phyloP scores from a whole-genome alignment of 768 basidiomycete species.

The Strobilomyces echinocephalus region DNA sequence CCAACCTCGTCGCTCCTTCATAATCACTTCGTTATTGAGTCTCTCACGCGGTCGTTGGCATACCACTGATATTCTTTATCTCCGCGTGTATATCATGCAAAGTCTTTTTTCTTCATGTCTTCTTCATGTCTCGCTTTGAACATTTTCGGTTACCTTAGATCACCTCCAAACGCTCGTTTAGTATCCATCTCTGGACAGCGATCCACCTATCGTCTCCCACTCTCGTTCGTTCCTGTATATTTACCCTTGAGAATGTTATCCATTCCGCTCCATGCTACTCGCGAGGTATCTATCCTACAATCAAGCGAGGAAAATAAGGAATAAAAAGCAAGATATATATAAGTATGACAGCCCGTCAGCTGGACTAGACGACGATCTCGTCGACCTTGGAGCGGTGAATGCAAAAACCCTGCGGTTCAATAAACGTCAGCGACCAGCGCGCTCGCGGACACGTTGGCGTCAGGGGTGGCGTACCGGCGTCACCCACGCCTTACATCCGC shows the following conservation, averaged over 20 bases:
- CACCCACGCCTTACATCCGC: slow-evolving; percentile 91
- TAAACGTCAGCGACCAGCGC: neutral
- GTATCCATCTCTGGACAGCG: slow-evolving; percentile 14
- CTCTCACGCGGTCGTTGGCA: slow-evolving; percentile 10
- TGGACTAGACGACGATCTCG: slow-evolving; percentile 40
- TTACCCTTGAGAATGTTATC: slow-evolving; percentile 16
- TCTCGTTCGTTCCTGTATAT: slow-evolving; percentile 22
- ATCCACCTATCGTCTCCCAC: slow-evolving; percentile 17
- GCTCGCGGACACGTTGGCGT: neutral
- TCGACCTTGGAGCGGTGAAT: slow-evolving; percentile 67
- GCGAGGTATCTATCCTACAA: neutral
- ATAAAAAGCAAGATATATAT: neutral
- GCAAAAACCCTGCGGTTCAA: slow-evolving; percentile 44
- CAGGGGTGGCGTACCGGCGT: slow-evolving; percentile 53
- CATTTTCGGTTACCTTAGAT: slow-evolving; percentile 4
- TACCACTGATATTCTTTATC: slow-evolving; percentile 12
- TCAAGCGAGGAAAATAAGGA: neutral
- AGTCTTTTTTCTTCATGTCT: slow-evolving; percentile 15
- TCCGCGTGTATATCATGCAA: slow-evolving; percentile 30
- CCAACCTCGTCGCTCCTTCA: slow-evolving; percentile 27
- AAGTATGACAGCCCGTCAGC: neutral
- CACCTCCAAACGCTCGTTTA: slow-evolving; percentile 16
- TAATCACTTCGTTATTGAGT: slow-evolving; percentile 27
- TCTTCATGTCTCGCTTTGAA: neutral
- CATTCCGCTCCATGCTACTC: neutral